Base-by-base conservation (phyloP, 2,329 filamentous ascomycete genomes). In the Pseudogymnoascus sp. region DNA sequence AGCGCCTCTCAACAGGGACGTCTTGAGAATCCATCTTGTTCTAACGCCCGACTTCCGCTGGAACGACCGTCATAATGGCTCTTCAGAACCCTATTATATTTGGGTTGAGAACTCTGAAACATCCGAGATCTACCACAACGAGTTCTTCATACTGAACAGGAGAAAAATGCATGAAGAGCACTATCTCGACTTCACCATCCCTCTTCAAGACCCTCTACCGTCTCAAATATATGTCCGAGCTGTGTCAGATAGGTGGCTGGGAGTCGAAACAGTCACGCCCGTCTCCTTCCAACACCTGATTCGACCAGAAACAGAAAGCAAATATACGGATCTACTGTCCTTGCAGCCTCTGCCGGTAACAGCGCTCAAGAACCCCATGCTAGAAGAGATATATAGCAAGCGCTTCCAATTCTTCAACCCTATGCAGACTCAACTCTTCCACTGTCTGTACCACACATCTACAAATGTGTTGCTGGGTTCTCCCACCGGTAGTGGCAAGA, bases 41-140 rank as follows among this genome's bases (percentile, higher is more conserved):
- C 81, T 99, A 16, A 90, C 87, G 1, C 91, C 94, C 0, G 92
- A 97, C 59, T 99, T 99, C 71, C 81, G 80, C 37, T 99, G 94
- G 94, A 96, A 96, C 68, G 93, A 97, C 67, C 86, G 89, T 54
- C 84, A 96, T 63, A 92, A 99, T 70, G 95, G 95, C 16, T 91
- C 87, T 2, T 97, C 93, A 0, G 94, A 99, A 70, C 93, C 93
- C 3, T 99, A 95, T 76, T 99, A 95, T 83, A 88, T 99, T 62
- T 99, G 94, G 95, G 93, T 99, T 2, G 94, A 99, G 74, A 96
- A 97, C 72, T 97, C 93, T 0, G 94, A 97, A 69, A 97, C 92
- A 0, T 92, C 91, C 0, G 92, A 97, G 74, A 97, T 99, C 39
- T 97, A 96, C 69, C 94, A 99, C 69, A 90, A 97, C 66, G 94